Base-by-base conservation (phyloP, 768 basidiomycete species). In the Termitomyces heimii region DNA sequence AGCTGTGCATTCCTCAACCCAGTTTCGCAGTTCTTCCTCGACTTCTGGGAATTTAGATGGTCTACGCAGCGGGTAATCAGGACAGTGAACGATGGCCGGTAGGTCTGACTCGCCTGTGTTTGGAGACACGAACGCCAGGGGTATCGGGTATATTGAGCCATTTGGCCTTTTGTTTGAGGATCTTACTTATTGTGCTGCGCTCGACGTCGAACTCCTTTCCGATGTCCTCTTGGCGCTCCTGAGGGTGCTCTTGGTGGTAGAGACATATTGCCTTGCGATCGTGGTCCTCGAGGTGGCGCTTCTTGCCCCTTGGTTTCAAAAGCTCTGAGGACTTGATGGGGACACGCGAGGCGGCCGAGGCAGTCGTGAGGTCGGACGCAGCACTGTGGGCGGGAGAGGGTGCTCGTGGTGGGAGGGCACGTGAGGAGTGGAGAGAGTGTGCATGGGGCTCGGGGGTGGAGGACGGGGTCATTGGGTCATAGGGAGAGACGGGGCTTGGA, bases 111-210 rank as follows among this genome's bases (percentile, higher is more conserved):
- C 68, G 87, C 89, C 89, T 80, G 67, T 88, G 82, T 67, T 88
- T 88, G n/a, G 85, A 78, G 57, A 83, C 76, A 52, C 79, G 77
- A 59, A 82, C 74, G 57, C 76, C 78, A 57, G 81, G 81, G 65
- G 84, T 80, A 55, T 80, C 79, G 14, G 80, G 77, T 40, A 88
- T 77, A 62, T 80, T 84, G 66, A 94, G 73, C 92, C 92, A 95
- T 61, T 84, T 82, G n/a, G 79, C 77, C 71, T 89, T 92, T 66
- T 88, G 75, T 70, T 94, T 94, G 62, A 94, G 78, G 60, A 93
- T 94, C 73, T 95, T 94, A 72, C 88, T 90, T 70, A 95, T 87
- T n/a, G 93, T 95, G 73, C 91, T 94, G 53, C 93, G 84, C 66
- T 95, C 93, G 58, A 94, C 88, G 50, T 82, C 82, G 67, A 87